Conservation (phyloP, 768 basidiomycete species). For the Pholiota molesta region DNA sequence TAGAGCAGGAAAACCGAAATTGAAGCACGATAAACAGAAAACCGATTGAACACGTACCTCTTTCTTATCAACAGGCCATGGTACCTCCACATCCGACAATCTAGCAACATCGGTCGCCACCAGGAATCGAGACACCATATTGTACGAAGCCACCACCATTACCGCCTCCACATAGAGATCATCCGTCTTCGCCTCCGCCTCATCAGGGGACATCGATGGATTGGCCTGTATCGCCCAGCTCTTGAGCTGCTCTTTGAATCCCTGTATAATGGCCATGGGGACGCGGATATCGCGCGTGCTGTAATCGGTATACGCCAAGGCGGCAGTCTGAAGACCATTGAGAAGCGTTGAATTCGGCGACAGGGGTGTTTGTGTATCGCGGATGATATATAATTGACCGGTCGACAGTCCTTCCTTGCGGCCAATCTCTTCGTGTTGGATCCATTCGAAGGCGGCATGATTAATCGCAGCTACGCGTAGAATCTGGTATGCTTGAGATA, state of each 20-base stretch:
- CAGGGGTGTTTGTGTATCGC: constrained; percentile 47
- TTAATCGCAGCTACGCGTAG: constrained; percentile 55
- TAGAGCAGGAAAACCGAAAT: neutral
- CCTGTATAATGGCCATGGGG: constrained; percentile 39
- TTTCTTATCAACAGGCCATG: constrained; percentile 51
- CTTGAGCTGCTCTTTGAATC: constrained; percentile 42
- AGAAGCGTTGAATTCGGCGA: constrained; percentile 44
- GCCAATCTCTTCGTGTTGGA: constrained; percentile 56
- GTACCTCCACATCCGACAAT: constrained; percentile 44
- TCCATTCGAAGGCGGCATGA: constrained; percentile 56
- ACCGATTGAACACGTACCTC: constrained; percentile 34
- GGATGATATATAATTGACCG: constrained; percentile 55
- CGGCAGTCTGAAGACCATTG: constrained; percentile 50
- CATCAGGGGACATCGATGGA: constrained; percentile 19
- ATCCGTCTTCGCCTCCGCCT: constrained; percentile 33
- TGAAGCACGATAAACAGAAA: neutral
- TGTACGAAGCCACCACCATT: constrained; percentile 57
- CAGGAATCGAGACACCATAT: constrained; percentile 73
- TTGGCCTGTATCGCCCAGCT: constrained; percentile 22
- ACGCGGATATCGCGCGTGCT: constrained; percentile 54
- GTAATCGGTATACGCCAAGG: constrained; percentile 60
- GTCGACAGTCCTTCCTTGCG: constrained; percentile 52
- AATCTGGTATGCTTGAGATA: constrained; percentile 34
- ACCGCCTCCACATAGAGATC: constrained; percentile 59
- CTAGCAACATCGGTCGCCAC: constrained; percentile 64